These are phyloP conservation scores for Cladorrhinum samala DNA, from an alignment of 495 filamentous ascomycete genomes.

Conservation along the genomic window DNA sequence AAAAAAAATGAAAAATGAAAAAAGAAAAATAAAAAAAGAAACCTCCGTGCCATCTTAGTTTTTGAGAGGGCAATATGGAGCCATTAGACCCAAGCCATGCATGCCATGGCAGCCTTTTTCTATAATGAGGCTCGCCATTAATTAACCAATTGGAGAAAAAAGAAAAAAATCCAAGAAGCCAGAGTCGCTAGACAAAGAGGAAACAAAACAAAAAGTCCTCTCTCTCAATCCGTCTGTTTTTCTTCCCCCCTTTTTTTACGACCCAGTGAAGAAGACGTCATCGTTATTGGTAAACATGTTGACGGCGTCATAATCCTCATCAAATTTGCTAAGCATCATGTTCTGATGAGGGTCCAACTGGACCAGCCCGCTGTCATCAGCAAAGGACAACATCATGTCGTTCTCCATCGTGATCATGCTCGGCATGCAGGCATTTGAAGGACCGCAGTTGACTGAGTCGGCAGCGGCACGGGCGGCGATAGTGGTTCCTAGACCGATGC, in stretches of 20 bases:
- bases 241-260: no score
- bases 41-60: no score
- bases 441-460: not conserved
- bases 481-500: not conserved
- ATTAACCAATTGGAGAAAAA: no score
- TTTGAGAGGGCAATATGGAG: no score
- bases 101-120: no score
- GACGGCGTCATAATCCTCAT: slow-evolving; percentile 15
- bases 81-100: no score
- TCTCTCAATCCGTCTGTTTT: no score
- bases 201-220: slow-evolving; percentile 6
- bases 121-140: no score
- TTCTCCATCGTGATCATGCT: slow-evolving; percentile 6
- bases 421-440: not conserved
- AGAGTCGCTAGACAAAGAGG: not conserved
- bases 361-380: slow-evolving; percentile 10
- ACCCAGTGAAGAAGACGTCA: slow-evolving; percentile 31
- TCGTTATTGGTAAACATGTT: slow-evolving; percentile 28
- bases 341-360: slow-evolving; percentile 10
- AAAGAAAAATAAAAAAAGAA: no score
- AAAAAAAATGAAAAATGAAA: no score
- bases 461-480: not conserved
- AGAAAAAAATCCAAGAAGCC: no score
- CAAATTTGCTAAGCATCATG: slow-evolving; percentile 11
- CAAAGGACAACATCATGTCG: slow-evolving; percentile 11